phyloP scores from a whole-genome alignment of 2,329 filamentous ascomycete species.

The Immersiporthe knoxdaviesiana region DNA sequence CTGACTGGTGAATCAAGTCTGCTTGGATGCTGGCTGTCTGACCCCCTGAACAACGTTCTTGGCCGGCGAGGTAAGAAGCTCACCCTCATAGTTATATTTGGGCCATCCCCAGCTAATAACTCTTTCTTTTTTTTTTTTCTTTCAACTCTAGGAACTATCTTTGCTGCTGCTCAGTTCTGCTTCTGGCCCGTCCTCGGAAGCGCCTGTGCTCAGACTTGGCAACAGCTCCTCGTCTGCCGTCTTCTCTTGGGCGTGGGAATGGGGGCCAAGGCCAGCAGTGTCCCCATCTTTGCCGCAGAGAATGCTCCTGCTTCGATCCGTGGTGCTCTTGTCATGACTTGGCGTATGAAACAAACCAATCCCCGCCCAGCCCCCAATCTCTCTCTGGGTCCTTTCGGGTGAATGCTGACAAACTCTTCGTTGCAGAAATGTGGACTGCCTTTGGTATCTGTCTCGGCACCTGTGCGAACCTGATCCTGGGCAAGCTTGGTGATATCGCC shows the following conservation, averaged over 20 bases:
- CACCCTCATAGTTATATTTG: neutral
- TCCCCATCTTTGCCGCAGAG: constrained; percentile 60
- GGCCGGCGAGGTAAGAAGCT: constrained; percentile 43
- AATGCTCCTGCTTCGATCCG: constrained; percentile 56
- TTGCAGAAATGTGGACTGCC: constrained; percentile 59
- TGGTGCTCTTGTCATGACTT: constrained; percentile 57
- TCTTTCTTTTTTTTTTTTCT: neutral
- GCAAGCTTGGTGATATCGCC: constrained; percentile 58
- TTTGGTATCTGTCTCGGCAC: constrained; percentile 59
- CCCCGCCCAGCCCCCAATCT: constrained; percentile 35
- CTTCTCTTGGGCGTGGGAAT: constrained; percentile 72
- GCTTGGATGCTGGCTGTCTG: constrained; percentile 54
- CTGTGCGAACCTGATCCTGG: constrained; percentile 66
- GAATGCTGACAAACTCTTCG: constrained; percentile 40
- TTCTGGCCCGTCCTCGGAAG: constrained; percentile 64
- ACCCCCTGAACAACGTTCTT: constrained; percentile 48
- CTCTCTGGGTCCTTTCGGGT: constrained; percentile 57
- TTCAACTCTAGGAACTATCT: constrained; percentile 33
- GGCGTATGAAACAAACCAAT: no score
- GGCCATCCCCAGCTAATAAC: neutral
- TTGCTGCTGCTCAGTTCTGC: constrained; percentile 49
- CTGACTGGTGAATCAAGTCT: constrained; percentile 48
- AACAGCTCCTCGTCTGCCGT: constrained; percentile 67
- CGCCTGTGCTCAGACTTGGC: constrained; percentile 68
- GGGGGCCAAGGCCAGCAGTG: constrained; percentile 65